Evolutionary conservation across 1,284 basidiomycete genomes (phyloP).

Genomic region (Megacollybia platyphylla): DNA sequence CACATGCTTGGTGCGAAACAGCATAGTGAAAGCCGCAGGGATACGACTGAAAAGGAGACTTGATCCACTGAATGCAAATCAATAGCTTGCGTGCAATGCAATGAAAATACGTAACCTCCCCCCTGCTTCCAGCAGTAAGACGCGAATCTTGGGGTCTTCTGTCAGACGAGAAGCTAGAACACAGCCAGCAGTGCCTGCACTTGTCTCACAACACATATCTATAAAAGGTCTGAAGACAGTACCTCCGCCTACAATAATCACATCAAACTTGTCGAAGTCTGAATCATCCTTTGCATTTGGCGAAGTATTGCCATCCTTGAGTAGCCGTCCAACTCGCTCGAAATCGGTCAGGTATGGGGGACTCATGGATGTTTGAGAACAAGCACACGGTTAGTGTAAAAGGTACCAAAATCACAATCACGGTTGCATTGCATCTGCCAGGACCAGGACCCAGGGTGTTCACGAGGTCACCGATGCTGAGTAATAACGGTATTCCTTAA

Average conservation of each 20-base stretch:
- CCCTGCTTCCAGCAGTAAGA: conserved; percentile 56
- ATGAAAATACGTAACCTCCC: conserved; percentile 29
- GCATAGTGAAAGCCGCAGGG: conserved; percentile 23
- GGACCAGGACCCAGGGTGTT: no score
- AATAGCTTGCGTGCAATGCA: background rate
- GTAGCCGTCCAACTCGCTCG: background rate
- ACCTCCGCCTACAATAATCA: conserved; percentile 58
- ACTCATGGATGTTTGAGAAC: no score
- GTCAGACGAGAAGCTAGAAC: conserved; percentile 53
- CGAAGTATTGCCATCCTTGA: background rate
- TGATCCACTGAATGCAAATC: conserved; percentile 18
- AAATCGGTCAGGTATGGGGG: background rate
- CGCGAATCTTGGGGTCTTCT: conserved; percentile 40
- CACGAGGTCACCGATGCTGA: no score
- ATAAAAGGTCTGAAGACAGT: conserved; percentile 4
- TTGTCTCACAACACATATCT: background rate
- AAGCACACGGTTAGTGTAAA: no score
- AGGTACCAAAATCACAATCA: no score
- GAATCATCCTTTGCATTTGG: background rate
- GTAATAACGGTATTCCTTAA: no score
- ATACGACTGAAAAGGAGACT: conserved; percentile 23
- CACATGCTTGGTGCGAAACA: conserved; percentile 32
- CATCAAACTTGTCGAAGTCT: conserved; percentile 35
- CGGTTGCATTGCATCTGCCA: no score
- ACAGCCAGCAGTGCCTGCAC: conserved; percentile 56